A percentile compares a stretch with the other conserved stretches of the same genome.
Evolutionary conservation across 768 basidiomycete species (phyloP).

Genomic region (Kwoniella botswanensis): DNA sequence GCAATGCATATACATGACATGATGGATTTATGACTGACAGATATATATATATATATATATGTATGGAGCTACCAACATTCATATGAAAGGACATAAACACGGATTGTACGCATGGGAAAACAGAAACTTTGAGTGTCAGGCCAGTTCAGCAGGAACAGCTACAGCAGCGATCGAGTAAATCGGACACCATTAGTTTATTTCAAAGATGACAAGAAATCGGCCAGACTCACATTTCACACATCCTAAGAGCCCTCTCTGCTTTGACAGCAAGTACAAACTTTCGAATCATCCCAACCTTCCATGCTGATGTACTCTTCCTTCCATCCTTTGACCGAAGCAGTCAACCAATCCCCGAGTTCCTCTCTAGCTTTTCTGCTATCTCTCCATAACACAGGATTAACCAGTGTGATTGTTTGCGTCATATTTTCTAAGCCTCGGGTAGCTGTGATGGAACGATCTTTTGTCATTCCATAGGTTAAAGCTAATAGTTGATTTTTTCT

Average conservation of each 20-base stretch:
- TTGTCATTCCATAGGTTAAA: background rate
- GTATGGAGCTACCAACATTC: no score
- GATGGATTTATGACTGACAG: no score
- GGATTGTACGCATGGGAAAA: no score
- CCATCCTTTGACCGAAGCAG: background rate
- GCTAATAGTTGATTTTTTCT: background rate
- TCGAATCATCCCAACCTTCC: background rate
- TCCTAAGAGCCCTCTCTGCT: background rate
- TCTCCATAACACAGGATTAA: constrained; percentile 2
- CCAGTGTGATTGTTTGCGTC: background rate
- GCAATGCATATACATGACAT: no score
- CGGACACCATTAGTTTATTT: no score
- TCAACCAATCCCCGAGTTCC: background rate
- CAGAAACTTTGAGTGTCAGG: no score
- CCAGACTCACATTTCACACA: no score
- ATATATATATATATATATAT: no score
- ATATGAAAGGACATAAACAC: no score
- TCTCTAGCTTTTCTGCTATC: background rate
- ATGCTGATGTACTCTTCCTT: background rate
- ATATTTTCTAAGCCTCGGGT: background rate
- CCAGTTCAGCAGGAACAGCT: no score
- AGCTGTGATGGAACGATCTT: background rate
- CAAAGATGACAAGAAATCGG: no score
- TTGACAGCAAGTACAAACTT: background rate
- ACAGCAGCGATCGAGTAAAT: background rate